Evolutionary conservation across 169 alveolate species (phyloP), one percentile per base, ranked within the genome.

Genomic region (Cytauxzoon felis): DNA sequence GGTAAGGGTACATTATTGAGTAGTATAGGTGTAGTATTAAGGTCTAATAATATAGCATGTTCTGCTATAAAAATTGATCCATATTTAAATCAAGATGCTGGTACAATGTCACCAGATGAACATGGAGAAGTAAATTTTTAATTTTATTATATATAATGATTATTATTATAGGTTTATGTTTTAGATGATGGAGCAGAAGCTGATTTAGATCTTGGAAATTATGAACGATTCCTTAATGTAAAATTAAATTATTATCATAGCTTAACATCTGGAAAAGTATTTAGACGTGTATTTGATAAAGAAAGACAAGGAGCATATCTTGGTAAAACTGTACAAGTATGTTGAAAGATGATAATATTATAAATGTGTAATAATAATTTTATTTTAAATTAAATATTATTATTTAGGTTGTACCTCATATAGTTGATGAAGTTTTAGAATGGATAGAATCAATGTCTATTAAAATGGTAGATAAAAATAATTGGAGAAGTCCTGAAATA

Each of bases 191-290:
- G 99, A 1, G 98, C 96, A 13, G 99, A 96, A 69, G 98, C 90
- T 7, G 99, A 96, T 87, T 75, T 96, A 58, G 99, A 96, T 80
- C 79, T 96, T 72, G 99, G 99, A n/a, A 96, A 96, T 85, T 96
- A 96, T 76, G 99, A 96, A 87, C 83, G 99, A 48, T 94, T 92
- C 75, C 73, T 96, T 40, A 94, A 90, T 58, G 73, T 93, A 19
- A 73, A 88, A 21, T 82, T 96, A 24, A 71, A 95, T 2, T 56
- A 80, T 19, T 88, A 88, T 45, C 96, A 96, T 81, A 92, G 91
- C 56, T 80, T 95, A 36, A 94, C 98, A 16, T 89, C 98, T 19
- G 99, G 99, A n/a, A 96, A 96, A 68, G 78, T 95, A 11, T 96
- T 90, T 75, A 82, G 90, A 59, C 80, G 89, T 38, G 97, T 95